A percentile compares a stretch with the other conserved stretches of the same genome.
phyloP scores from a whole-genome alignment of 1,139 yeast species.

The Pichia sp. region DNA sequence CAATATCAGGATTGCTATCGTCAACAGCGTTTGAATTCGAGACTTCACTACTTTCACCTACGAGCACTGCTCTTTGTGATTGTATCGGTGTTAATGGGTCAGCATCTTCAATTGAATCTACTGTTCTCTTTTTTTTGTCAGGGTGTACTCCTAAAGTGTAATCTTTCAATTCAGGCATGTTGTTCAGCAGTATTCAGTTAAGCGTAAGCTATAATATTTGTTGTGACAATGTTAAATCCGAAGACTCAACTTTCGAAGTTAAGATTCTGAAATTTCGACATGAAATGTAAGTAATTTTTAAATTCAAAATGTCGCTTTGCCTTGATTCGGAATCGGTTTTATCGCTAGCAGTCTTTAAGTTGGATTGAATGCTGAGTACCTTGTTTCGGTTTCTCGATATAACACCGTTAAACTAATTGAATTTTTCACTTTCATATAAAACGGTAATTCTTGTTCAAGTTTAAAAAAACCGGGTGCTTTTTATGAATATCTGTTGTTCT shows the following conservation, averaged over 20 bases:
- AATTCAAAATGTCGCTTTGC: not conserved
- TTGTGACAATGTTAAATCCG: not conserved
- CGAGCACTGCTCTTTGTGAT: slow-evolving; percentile 3
- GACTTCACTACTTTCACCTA: slow-evolving; percentile 2
- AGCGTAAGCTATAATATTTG: not conserved
- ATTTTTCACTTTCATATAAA: not conserved
- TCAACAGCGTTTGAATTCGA: not conserved
- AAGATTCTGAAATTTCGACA: not conserved
- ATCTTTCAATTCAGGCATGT: not conserved
- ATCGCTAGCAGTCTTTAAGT: not conserved
- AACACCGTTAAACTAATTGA: not conserved
- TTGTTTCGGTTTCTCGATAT: not conserved
- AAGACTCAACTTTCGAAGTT: not conserved
- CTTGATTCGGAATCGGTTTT: not conserved
- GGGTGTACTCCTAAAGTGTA: not conserved
- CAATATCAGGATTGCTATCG: slow-evolving; percentile 8
- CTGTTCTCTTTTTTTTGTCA: not conserved
- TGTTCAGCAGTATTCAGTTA: not conserved
- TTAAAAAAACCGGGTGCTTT: not conserved
- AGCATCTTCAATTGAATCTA: not conserved
- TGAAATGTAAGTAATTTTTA: no score
- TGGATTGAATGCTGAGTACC: not conserved
- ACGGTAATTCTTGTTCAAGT: not conserved
- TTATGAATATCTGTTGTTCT: not conserved
- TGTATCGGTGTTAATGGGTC: slow-evolving; percentile 10